Evolutionary conservation across 345 rosid genomes (phyloP).

Genomic region (Odontarrhena argentea): DNA sequence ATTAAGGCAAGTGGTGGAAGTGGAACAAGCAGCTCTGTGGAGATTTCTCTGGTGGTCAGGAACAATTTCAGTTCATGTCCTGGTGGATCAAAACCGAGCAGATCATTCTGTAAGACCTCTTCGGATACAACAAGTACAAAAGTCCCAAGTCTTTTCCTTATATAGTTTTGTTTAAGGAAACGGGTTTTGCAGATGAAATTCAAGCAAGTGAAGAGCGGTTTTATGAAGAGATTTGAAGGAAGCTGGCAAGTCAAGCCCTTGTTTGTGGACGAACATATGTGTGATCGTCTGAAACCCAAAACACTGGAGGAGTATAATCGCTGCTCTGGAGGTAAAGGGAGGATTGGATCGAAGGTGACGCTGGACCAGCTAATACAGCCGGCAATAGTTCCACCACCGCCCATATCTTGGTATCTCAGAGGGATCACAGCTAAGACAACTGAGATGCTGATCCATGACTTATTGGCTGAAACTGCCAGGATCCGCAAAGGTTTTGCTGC

Average conservation of each 20-base stretch:
- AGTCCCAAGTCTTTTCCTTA: neutral
- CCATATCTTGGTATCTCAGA: slow-evolving; percentile 92
- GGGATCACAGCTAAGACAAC: slow-evolving; percentile 85
- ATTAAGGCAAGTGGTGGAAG: slow-evolving; percentile 76
- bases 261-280: slow-evolving; percentile 69
- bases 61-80: slow-evolving; percentile 78
- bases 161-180: slow-evolving; percentile 4
- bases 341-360: slow-evolving; percentile 73
- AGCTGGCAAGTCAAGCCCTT: slow-evolving; percentile 78
- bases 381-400: slow-evolving; percentile 75
- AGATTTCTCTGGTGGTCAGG: slow-evolving; percentile 98
- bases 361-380: slow-evolving; percentile 90
- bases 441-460: slow-evolving; percentile 76
- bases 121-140: neutral
- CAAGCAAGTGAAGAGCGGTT: slow-evolving; percentile 80
- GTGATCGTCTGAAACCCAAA: slow-evolving; percentile 71
- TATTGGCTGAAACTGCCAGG: slow-evolving; percentile 72
- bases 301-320: slow-evolving; percentile 66
- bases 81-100: slow-evolving; percentile 78
- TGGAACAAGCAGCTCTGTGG: slow-evolving; percentile 92
- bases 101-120: slow-evolving; percentile 64
- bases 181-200: slow-evolving; percentile 73
- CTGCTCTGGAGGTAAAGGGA: slow-evolving; percentile 74
- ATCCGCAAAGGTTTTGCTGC: slow-evolving; percentile 48
- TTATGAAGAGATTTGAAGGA: slow-evolving; percentile 93